Conservation (phyloP, 768 basidiomycete species). For the Agaricus subrufescens region DNA sequence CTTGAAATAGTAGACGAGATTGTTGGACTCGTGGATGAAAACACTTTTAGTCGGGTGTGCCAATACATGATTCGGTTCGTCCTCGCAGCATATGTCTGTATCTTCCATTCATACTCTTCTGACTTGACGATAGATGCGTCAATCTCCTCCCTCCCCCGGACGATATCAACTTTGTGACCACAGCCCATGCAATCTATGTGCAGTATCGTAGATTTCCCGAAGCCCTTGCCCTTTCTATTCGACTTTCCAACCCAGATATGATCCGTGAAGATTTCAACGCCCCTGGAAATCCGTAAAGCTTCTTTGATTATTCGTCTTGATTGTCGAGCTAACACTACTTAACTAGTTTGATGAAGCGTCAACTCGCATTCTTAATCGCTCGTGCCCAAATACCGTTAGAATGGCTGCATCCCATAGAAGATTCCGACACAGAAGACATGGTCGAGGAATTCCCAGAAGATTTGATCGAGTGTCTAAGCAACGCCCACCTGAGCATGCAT, state of each 20-base stretch:
- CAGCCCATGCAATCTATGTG: constrained; percentile 86
- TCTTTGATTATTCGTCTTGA: neutral
- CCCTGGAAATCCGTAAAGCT: constrained; percentile 78
- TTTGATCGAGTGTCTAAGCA: constrained; percentile 81
- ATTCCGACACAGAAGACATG: constrained; percentile 46
- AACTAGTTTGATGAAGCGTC: constrained; percentile 81
- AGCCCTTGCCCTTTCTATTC: constrained; percentile 81
- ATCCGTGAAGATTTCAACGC: constrained; percentile 86
- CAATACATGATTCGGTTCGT: constrained; percentile 91
- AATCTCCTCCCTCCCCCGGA: constrained; percentile 90
- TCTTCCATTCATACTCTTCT: constrained; percentile 3
- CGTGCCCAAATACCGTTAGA: constrained; percentile 88
- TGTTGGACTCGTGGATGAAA: constrained; percentile 73
- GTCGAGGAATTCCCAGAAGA: constrained; percentile 76
- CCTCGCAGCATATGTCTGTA: neutral
- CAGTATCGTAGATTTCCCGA: constrained; percentile 87
- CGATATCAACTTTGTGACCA: constrained; percentile 82
- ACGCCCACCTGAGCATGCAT: constrained; percentile 73
- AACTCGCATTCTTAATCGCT: constrained; percentile 91
- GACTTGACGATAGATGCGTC: constrained; percentile 55
- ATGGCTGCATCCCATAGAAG: constrained; percentile 67
- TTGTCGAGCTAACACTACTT: neutral
- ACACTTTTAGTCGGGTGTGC: constrained; percentile 87
- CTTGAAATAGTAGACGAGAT: constrained; percentile 85
- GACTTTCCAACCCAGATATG: constrained; percentile 74